phyloP scores from a whole-genome alignment of 1,139 yeast species.

The Pichia sp. region DNA sequence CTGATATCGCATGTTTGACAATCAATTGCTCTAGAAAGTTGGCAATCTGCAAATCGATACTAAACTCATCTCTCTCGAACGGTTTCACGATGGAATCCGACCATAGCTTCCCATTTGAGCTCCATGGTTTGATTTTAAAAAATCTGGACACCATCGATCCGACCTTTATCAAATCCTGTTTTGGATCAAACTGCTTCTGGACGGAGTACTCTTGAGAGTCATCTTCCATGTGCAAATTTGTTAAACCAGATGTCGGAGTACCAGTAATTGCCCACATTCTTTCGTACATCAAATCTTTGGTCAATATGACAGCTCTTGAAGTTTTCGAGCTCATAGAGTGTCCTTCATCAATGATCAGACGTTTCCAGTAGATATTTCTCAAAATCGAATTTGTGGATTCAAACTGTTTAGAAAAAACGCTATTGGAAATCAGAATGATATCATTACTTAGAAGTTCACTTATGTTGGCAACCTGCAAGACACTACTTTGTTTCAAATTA shows the following conservation, averaged over 20 bases:
- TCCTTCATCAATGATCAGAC: constrained; percentile 72
- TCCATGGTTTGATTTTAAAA: constrained; percentile 58
- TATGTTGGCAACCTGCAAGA: constrained; percentile 30
- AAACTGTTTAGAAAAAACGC: constrained; percentile 41
- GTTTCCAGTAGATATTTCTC: constrained; percentile 54
- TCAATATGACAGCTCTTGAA: constrained; percentile 47
- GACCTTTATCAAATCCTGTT: constrained; percentile 49
- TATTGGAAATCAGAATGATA: constrained; percentile 47
- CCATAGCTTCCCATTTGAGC: constrained; percentile 47
- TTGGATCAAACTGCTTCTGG: constrained; percentile 39
- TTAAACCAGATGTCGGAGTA: constrained; percentile 68
- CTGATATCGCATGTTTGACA: constrained; percentile 51
- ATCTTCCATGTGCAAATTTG: constrained; percentile 51
- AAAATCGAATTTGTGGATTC: constrained; percentile 36
- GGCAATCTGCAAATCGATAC: constrained; percentile 40
- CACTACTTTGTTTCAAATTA: constrained; percentile 10
- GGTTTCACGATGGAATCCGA: constrained; percentile 44
- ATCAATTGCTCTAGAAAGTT: constrained; percentile 44
- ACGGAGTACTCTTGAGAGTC: constrained; percentile 35
- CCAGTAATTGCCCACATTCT: constrained; percentile 73
- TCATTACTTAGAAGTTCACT: constrained; percentile 43
- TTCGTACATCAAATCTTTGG: constrained; percentile 49
- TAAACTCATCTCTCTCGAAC: constrained; percentile 37
- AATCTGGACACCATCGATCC: constrained; percentile 53
- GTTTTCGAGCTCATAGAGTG: constrained; percentile 54